Base-by-base conservation (phyloP, 331 rosid genomes). In the Arachis monticola region DNA sequence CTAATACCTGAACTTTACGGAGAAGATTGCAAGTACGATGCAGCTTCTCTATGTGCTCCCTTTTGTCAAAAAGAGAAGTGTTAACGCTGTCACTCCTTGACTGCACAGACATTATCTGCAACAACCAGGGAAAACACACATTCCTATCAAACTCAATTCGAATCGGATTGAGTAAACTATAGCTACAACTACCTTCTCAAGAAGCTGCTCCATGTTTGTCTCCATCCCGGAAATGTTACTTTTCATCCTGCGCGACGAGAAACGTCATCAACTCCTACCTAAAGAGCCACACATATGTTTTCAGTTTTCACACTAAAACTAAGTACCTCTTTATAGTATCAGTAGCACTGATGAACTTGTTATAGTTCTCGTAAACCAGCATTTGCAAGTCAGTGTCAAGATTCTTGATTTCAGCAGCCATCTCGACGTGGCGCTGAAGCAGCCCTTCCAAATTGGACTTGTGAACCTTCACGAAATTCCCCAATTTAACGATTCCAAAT, bases 391-490 rank as follows among this genome's bases (percentile, higher is more conserved):
- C 98, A 11, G 97, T 93, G 74, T 93, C 98, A 1, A 93, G 96
- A 87, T 93, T 93, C 95, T 93, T 93, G 14, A 90, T 91, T 78
- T 93, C 98, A 12, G 98, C 97, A 3, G 98, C 96, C 91, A 91
- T 83, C 74, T 88, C 89, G 50, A 91, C 93, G 67, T 93, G 97
- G 57, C 82, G 84, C 64, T 88, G 95, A 59, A 86, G 89, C 51
- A 93, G 85, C 27, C 92, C 92, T 85, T 89, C 98, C 86, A 93
- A 82, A 81, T 83, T 94, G 44, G 95, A 82, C 81, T 83, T 87
- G 52, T 84, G 68, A 0, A 83, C 90, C 99, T 94, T 53, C 38
- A 76, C 38, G 6, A 14, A 53, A 77, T 55, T 42, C 14, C 40
- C 3, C 7, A 51, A 51, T 66, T 66, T 4, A 14, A 64, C 50